phyloP scores from a whole-genome alignment of 805 yeast genomes.

The Wickerhamomyces kurtzmanii region DNA sequence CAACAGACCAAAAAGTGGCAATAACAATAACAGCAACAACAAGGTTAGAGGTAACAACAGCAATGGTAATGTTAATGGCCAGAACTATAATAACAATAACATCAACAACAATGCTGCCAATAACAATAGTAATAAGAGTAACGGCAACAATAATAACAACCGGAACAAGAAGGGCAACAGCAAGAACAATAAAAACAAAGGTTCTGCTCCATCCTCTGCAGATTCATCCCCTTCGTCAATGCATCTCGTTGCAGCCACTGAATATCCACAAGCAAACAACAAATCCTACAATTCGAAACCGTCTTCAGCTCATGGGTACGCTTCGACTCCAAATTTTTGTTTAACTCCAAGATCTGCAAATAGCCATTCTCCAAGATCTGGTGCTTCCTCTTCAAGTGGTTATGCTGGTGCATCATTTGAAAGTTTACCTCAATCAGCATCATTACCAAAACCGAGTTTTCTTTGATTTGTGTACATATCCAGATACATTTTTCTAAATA shows the following conservation, averaged over 20 bases:
- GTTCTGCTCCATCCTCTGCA: not conserved
- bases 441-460: conserved; percentile 10
- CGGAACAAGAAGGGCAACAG: not conserved
- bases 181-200: not conserved
- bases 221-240: not conserved
- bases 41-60: not conserved
- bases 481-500: too few species aligned
- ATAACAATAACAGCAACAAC: not conserved
- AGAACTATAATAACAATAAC: not conserved
- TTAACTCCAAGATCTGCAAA: not conserved
- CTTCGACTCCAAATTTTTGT: not conserved
- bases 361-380: not conserved
- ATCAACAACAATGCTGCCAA: not conserved
- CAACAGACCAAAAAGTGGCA: too few species aligned
- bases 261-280: conserved; percentile 1
- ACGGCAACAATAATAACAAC: not conserved
- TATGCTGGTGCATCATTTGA: conserved; percentile 7
- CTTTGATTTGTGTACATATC: too few species aligned
- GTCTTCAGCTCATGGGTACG: not conserved
- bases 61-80: not conserved
- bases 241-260: not conserved
- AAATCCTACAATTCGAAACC: conserved; percentile 1
- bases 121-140: not conserved
- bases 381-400: not conserved
- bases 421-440: conserved; percentile 6